phyloP scores from a whole-genome alignment of 169 alveolate genomes.

The Plasmodium billcollinsi region DNA sequence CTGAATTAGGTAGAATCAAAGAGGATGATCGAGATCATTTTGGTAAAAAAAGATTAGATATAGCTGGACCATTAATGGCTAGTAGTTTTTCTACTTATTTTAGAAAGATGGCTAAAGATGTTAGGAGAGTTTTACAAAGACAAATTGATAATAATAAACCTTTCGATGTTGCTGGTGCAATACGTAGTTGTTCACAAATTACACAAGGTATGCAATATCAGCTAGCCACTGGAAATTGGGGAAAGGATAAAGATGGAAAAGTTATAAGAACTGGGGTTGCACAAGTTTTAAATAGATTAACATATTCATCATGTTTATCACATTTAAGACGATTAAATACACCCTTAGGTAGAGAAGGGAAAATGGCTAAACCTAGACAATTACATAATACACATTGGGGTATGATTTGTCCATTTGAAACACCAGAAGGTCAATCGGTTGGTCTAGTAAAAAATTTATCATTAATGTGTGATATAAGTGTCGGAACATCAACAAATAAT shows the following conservation, averaged over 20 bases:
- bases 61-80: conserved; percentile 99
- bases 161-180: conserved; percentile 93
- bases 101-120: conserved; percentile 95
- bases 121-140: conserved; percentile 92
- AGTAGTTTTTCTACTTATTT: conserved; percentile 96
- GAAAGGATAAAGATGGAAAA: conserved; percentile 97
- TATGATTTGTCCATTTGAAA: conserved; percentile 99
- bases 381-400: conserved; percentile 99
- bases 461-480: conserved; percentile 97
- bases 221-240: conserved; percentile 96
- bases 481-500: conserved; percentile 92
- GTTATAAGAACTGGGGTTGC: conserved; percentile 98
- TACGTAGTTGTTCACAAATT: conserved; percentile 92
- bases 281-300: conserved; percentile 97
- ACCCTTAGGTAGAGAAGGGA: conserved; percentile 98
- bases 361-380: conserved; percentile 99
- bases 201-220: conserved; percentile 93
- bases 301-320: conserved; percentile 98
- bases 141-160: conserved; percentile 93
- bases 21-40: conserved; percentile 99
- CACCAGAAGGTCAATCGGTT: conserved; percentile 99
- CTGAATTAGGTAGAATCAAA: conserved; percentile 96
- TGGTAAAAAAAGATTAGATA: conserved; percentile 99
- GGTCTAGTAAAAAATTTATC: conserved; percentile 99
- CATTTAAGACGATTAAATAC: conserved; percentile 99